A percentile compares a stretch with the other conserved stretches of the same genome.
Evolutionary conservation across 306 rosid species (phyloP).

Genomic region (Ormosia emarginata): DNA sequence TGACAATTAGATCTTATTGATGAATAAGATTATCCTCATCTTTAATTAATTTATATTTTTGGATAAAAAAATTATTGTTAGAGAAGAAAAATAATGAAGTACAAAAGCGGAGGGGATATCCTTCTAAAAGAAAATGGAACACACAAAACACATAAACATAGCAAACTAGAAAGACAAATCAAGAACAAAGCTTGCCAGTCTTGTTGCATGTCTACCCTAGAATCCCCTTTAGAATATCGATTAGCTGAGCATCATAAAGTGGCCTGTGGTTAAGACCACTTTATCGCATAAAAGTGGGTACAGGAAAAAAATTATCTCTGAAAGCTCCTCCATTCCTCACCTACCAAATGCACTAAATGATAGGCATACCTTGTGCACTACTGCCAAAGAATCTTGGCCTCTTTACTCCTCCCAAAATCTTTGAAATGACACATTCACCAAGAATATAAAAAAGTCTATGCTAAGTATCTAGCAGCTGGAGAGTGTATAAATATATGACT

Average conservation of each 20-base stretch:
- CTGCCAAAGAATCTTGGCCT: background rate
- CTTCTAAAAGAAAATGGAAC: background rate
- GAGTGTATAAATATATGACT: background rate
- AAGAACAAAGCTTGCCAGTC: background rate
- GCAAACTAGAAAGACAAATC: background rate
- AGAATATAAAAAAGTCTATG: background rate
- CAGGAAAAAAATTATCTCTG: background rate
- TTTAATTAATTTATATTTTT: background rate
- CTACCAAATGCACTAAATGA: background rate
- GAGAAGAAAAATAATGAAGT: background rate
- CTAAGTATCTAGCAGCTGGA: background rate
- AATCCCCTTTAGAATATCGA: background rate
- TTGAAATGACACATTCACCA: background rate
- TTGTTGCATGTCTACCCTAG: background rate
- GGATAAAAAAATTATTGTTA: background rate
- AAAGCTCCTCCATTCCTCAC: background rate
- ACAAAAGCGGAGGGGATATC: background rate
- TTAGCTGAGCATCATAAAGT: background rate
- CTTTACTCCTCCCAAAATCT: background rate
- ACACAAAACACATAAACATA: background rate
- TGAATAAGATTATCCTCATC: background rate
- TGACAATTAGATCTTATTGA: conserved; percentile 2
- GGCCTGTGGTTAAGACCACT: background rate
- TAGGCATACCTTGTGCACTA: background rate
- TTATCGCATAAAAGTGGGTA: background rate